Conservation (phyloP, 83 land plant genomes). For the Picea engelmannii region DNA sequence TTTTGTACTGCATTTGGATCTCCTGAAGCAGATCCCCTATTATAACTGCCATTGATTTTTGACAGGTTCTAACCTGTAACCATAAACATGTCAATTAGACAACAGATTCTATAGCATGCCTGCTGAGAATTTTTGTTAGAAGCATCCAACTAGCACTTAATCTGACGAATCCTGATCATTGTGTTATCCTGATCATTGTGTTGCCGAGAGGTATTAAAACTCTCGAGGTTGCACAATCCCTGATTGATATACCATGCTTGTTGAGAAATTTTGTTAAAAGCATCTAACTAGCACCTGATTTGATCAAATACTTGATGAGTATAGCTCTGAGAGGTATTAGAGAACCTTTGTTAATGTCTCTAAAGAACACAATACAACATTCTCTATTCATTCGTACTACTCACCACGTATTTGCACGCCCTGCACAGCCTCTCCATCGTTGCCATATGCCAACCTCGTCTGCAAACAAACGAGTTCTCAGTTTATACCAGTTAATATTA, state of each 20-base stretch:
- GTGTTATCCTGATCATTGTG: too few relatives aligned
- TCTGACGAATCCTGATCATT: too few relatives aligned
- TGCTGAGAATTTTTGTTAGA: background rate
- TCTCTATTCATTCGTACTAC: constrained; percentile 11
- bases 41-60: constrained; percentile 69
- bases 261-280: too few relatives aligned
- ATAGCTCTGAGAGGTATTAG: too few relatives aligned
- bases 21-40: constrained; percentile 89
- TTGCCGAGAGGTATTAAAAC: too few relatives aligned
- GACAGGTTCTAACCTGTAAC: constrained; percentile 76
- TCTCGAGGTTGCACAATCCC: too few relatives aligned
- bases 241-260: too few relatives aligned
- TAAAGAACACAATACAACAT: too few relatives aligned
- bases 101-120: background rate
- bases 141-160: too few relatives aligned
- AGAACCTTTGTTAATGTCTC: too few relatives aligned
- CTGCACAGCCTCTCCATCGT: constrained; percentile 95
- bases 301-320: too few relatives aligned
- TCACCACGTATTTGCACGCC: constrained; percentile 98
- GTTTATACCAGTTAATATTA: background rate
- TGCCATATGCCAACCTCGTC: constrained; percentile 84
- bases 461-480: constrained; percentile 9
- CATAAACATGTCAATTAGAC: background rate
- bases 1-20: constrained; percentile 77
- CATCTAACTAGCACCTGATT: too few relatives aligned